Percentiles rank a stretch among this genome's conserved stretches.
These are phyloP conservation scores for Penstemon eatonii DNA, from an alignment of 257 asterid genomes.

Conservation along the genomic window DNA sequence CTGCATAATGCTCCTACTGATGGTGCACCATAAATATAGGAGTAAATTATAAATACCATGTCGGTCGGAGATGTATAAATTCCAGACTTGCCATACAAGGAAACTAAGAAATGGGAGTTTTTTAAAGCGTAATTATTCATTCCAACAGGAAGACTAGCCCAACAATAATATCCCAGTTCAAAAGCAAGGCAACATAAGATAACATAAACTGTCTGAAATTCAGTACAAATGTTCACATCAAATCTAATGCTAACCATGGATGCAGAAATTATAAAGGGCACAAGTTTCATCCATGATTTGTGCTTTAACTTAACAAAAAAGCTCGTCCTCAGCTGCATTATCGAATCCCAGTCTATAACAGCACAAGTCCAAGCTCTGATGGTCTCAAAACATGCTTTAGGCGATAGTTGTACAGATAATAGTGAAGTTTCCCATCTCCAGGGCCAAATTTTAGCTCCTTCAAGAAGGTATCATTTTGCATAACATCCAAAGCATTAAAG, in stretches of 20 bases:
- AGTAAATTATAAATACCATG: too few relatives aligned
- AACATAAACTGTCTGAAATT: conserved; percentile 17
- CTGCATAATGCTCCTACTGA: too few relatives aligned
- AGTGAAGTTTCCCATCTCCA: conserved; percentile 85
- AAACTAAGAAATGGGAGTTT: too few relatives aligned
- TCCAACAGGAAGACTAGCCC: background rate
- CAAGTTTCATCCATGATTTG: conserved; percentile 11
- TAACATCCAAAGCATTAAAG: conserved; percentile 84
- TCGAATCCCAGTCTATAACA: conserved; percentile 42
- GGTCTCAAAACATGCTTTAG: conserved; percentile 57
- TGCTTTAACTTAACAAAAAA: conserved; percentile 28
- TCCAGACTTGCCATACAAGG: too few relatives aligned
- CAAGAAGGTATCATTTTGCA: conserved; percentile 73
- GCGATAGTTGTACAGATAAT: conserved; percentile 87
- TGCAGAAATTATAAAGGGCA: background rate
- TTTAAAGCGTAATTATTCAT: too few relatives aligned
- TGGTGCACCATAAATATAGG: too few relatives aligned
- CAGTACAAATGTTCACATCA: conserved; percentile 21
- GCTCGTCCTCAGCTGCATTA: conserved; percentile 13
- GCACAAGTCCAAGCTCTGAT: conserved; percentile 86
- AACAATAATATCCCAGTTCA: background rate
- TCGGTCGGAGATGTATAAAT: too few relatives aligned
- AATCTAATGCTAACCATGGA: conserved; percentile 19
- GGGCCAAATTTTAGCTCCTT: conserved; percentile 92
- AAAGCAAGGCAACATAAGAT: conserved; percentile 18